Conservation (phyloP, 2,329 filamentous ascomycete species). For the Epicoccum sorghinum region DNA sequence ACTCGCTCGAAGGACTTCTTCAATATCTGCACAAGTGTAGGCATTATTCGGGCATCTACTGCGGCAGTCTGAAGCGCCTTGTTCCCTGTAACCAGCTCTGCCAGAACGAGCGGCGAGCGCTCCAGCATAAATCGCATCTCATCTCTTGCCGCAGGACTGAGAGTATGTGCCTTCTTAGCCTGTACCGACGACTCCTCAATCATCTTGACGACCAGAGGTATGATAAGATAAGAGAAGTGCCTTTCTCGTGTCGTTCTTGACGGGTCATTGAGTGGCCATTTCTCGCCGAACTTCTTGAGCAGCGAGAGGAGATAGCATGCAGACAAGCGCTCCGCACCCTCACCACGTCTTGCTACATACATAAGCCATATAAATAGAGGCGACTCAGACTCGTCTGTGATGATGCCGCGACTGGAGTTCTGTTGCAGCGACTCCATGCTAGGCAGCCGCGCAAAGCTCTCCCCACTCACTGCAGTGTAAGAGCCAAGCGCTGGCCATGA, state of each 20-base stretch:
- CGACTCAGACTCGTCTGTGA: slow-evolving; percentile 53
- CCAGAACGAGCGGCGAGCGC: slow-evolving; percentile 75
- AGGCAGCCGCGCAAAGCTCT: slow-evolving; percentile 39
- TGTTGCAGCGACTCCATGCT: slow-evolving; percentile 42
- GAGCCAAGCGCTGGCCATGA: slow-evolving; percentile 53
- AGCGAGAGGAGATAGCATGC: slow-evolving; percentile 50
- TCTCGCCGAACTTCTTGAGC: slow-evolving; percentile 46
- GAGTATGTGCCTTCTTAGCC: slow-evolving; percentile 27
- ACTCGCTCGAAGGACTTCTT: slow-evolving; percentile 70
- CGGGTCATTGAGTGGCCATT: slow-evolving; percentile 45
- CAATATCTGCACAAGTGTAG: slow-evolving; percentile 66
- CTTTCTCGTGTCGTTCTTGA: slow-evolving; percentile 48
- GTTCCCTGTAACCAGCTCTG: slow-evolving; percentile 78
- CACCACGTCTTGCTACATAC: slow-evolving; percentile 50
- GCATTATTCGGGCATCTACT: slow-evolving; percentile 70
- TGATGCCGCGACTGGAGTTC: slow-evolving; percentile 35
- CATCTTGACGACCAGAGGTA: slow-evolving; percentile 57
- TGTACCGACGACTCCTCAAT: slow-evolving; percentile 47
- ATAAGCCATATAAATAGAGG: slow-evolving; percentile 57
- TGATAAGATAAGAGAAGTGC: slow-evolving; percentile 53
- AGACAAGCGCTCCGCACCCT: slow-evolving; percentile 49
- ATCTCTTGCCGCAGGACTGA: slow-evolving; percentile 55
- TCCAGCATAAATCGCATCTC: slow-evolving; percentile 41
- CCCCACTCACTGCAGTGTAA: slow-evolving; percentile 33
- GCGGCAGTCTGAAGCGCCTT: slow-evolving; percentile 81